Evolutionary conservation across 495 filamentous ascomycete genomes (phyloP).

Genomic region (Aspergillus panamensis): DNA sequence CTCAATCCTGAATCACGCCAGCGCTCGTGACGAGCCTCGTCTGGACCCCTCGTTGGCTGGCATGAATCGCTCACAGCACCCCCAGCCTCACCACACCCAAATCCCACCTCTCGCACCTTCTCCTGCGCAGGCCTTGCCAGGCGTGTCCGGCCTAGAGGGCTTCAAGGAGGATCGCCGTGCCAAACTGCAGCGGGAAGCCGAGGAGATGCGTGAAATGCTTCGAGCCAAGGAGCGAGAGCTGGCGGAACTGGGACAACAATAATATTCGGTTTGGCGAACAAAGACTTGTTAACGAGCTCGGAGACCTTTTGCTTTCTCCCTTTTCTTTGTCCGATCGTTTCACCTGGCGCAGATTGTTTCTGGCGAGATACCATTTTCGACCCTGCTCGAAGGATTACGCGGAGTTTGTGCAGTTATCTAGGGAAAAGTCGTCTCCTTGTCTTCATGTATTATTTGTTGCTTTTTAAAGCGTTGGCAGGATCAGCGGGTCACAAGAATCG

Average conservation of each 20-base stretch:
- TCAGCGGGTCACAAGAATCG: conserved; percentile 18
- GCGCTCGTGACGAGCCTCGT: conserved; percentile 41
- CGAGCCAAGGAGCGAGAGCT: conserved; percentile 75
- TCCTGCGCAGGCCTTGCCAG: conserved; percentile 32
- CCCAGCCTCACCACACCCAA: conserved; percentile 27
- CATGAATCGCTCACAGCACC: conserved; percentile 30
- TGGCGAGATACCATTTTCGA: conserved; percentile 24
- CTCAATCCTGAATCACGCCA: conserved; percentile 66
- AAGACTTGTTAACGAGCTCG: neutral
- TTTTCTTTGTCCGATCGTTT: conserved; percentile 14
- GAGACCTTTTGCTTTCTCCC: neutral
- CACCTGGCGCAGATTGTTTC: conserved; percentile 23
- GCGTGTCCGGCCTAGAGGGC: conserved; percentile 49
- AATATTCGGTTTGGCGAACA: neutral
- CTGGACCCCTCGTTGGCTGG: conserved; percentile 47
- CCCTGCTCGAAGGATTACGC: conserved; percentile 15
- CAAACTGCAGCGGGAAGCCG: conserved; percentile 67
- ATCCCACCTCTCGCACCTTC: conserved; percentile 25
- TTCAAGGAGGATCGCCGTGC: conserved; percentile 60
- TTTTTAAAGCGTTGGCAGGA: conserved; percentile 24
- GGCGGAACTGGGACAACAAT: conserved; percentile 55
- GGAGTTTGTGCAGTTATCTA: conserved; percentile 15
- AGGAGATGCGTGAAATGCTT: conserved; percentile 71
- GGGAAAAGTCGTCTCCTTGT: conserved; percentile 12
- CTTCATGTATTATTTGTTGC: conserved; percentile 12